phyloP scores from a whole-genome alignment of 768 basidiomycete genomes.

The Stropharia rugosoannulata region DNA sequence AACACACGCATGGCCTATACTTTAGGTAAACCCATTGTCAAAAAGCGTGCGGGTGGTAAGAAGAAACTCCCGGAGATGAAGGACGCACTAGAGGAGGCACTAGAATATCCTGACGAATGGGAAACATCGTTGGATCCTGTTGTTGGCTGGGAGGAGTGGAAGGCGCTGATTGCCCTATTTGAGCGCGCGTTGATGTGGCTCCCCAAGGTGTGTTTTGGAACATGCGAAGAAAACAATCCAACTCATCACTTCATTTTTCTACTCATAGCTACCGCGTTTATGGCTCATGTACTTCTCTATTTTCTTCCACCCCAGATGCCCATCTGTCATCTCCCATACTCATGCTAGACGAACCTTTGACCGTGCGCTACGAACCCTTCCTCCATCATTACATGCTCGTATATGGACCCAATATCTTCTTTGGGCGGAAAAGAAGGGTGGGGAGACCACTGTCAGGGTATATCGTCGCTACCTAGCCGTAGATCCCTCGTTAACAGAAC shows the following conservation, averaged over 20 bases:
- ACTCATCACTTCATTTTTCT: slow-evolving; percentile 5
- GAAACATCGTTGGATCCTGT: slow-evolving; percentile 82
- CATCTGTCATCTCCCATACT: slow-evolving; percentile 77
- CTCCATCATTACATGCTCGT: slow-evolving; percentile 87
- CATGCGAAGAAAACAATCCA: slow-evolving; percentile 2
- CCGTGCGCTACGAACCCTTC: slow-evolving; percentile 88
- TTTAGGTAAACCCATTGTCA: slow-evolving; percentile 68
- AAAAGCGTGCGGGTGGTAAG: slow-evolving; percentile 80
- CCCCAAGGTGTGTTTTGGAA: slow-evolving; percentile 62
- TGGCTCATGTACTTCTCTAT: slow-evolving; percentile 94
- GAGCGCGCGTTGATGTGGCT: slow-evolving; percentile 96
- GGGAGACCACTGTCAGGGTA: slow-evolving; percentile 72
- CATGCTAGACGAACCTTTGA: slow-evolving; percentile 95
- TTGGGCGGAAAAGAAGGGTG: slow-evolving; percentile 86
- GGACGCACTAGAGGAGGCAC: slow-evolving; percentile 85
- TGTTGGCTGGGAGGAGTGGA: slow-evolving; percentile 98
- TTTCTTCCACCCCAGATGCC: slow-evolving; percentile 88
- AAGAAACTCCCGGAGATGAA: slow-evolving; percentile 93
- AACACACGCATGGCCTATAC: slow-evolving; percentile 83
- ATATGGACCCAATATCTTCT: slow-evolving; percentile 92
- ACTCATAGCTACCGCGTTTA: slow-evolving; percentile 77
- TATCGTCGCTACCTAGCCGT: slow-evolving; percentile 89
- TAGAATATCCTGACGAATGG: slow-evolving; percentile 81
- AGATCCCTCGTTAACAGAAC: slow-evolving; percentile 79
- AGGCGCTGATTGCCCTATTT: slow-evolving; percentile 78